Base-by-base conservation (phyloP, 2,329 filamentous ascomycete species). In the Biscogniauxia marginata region DNA sequence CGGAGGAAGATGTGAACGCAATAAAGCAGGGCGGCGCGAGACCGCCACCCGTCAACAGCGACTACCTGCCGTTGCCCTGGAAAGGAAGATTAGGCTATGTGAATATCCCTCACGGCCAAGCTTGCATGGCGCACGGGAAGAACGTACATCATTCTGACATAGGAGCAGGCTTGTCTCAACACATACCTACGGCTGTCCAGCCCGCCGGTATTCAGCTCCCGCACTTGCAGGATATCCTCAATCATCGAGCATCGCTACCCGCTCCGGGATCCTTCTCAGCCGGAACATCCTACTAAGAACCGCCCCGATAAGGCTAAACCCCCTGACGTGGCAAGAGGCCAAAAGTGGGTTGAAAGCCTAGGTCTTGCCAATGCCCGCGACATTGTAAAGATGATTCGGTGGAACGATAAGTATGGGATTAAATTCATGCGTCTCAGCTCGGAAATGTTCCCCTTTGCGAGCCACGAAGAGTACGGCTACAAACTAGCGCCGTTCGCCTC, bases 401-500 rank as follows among this genome's bases (percentile, higher is more conserved):
- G 93, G 93, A 97, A 98, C 68, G 88, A 96, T 62, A 89, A 85
- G 63, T 97, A 93, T 62, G 87, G 88, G 43, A 98, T 98, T 74
- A 93, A 86, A 64, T 97, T 98, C 71, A 85, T 98, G 84, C 85
- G 93, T 1, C 78, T 98, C 19, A 96, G 91, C 64, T 96, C 91
- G 53, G 93, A 97, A 65, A 97, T 97, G 90, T 98, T 98, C 62
- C 93, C 93, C 0, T 97, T 97, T 71, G 93, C 93, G 1, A 96
- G 90, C 62, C 93, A 98, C 67, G 82, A 84, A 21, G 88, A 91
- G 59, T 88, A 96, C 63, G 93, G 93, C 0, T 98, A 98, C 72
- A 88, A 85, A 63, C 79, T 98, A 11, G 87, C 86, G 0, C 88
- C 90, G 0, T 97, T 97, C 70, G 93, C 93, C 0, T 84, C 89